Base-by-base conservation (phyloP, 352 stramenopile genomes). In the Elongisporangium undulatum region DNA sequence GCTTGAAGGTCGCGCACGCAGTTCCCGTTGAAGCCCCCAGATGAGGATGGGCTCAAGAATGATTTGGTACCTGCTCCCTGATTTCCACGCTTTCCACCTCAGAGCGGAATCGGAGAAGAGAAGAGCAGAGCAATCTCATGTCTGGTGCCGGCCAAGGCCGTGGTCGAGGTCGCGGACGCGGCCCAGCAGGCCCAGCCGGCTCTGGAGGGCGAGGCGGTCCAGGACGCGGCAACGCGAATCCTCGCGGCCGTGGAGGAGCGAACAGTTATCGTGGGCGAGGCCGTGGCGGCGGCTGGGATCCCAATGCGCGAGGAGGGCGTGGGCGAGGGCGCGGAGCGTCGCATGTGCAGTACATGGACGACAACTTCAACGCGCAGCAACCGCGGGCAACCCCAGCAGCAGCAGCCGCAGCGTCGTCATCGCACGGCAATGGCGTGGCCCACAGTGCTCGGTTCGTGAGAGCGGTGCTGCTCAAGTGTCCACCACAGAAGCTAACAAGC, bases 381-480 rank as follows among this genome's bases (percentile, higher is more conserved):
- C n/a, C n/a, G n/a, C n/a, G n/a, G n/a, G n/a, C n/a, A n/a, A n/a
- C n/a, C n/a, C 5, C 10, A 20, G 12, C 49, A 12, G 24, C 10
- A 26, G 9, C n/a, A 5, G 2, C 10, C 21, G 0, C 13, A 23
- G 29, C 22, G 38, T 15, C 24, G 1, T 19, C 12, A 5, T 59
- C n/a, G 19, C 19, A 51, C 55, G 0, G 2, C 22, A 0, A 50
- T 51, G 3, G 34, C 63, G 10, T 52, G 39, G 0, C 71, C 69
- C 19, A n/a, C n/a, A n/a, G n/a, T n/a, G 53, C 68, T n/a, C 75
- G 75, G 26, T 90, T 89, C 39, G 63, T 90, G 24, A 64, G 71
- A 17, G 62, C 56, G 6, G 66, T 69, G 20, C 64, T 90, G 15
- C 67, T 67, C 26, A 62, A 53, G 1, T 87, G 77, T 49, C 60